phyloP scores from a whole-genome alignment of 2,329 filamentous ascomycete genomes.

The Aspergillus sp. region DNA sequence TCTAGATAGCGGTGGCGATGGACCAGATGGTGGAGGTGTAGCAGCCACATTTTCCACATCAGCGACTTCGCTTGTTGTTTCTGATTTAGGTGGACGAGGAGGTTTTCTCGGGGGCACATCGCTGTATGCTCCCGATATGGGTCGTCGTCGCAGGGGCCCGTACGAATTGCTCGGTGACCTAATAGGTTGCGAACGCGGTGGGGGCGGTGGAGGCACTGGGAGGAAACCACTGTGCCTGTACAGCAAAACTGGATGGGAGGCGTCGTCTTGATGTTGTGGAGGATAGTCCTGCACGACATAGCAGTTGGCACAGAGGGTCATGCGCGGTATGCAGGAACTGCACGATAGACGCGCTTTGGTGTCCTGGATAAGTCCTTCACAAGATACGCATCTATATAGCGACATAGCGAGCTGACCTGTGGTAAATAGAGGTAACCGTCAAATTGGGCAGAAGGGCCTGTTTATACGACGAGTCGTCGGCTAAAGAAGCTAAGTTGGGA shows the following conservation, averaged over 20 bases:
- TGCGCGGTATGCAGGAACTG: neutral
- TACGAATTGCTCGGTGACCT: neutral
- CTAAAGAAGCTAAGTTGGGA: neutral
- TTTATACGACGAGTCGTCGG: neutral
- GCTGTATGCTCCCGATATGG: neutral
- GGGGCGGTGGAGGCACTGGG: slow-evolving; percentile 8
- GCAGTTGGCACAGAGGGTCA: slow-evolving; percentile 11
- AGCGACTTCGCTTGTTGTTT: neutral
- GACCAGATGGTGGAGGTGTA: neutral
- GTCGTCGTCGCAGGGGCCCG: neutral
- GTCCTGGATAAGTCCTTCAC: slow-evolving; percentile 2
- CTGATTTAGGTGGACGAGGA: neutral
- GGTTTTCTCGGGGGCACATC: slow-evolving; percentile 6
- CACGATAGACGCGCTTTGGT: slow-evolving; percentile 6
- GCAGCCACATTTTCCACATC: neutral
- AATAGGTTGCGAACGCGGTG: neutral
- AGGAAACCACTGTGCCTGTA: slow-evolving; percentile 5
- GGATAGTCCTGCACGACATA: slow-evolving; percentile 7
- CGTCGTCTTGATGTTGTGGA: slow-evolving; percentile 3
- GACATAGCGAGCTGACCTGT: neutral
- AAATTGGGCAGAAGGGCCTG: neutral
- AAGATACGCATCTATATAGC: slow-evolving; percentile 8
- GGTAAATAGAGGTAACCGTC: neutral
- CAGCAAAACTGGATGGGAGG: neutral
- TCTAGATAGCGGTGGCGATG: neutral